Evolutionary conservation across 176 grass and related monocot genomes (phyloP), one percentile per base, ranked within the genome.

Genomic region (Rhynchospora tenuis): DNA sequence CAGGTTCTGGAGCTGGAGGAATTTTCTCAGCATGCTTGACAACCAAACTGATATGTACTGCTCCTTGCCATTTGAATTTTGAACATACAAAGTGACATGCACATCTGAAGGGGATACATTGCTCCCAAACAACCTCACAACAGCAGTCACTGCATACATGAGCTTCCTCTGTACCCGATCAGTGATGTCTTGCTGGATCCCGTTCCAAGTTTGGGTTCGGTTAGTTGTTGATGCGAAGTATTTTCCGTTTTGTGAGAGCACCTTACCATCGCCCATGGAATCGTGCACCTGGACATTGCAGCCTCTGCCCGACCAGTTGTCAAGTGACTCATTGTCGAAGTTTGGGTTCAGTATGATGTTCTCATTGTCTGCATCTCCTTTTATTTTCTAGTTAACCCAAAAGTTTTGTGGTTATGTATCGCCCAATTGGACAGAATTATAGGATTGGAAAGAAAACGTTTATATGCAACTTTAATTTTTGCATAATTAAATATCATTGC

Each of bases 341-440:
- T 90, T 79, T 4, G 96, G 96, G 89, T 95, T 99, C 9, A 93
- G 75, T 81, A 99, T 95, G 82, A 95, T 93, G 89, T 93, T 95
- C 31, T 91, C 79, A 52, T 92, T 89, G 0, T 65, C 84, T 13
- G 48, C 73, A 70, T 89, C 81, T 74, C 81, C 89, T 44, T 83
- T 63, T 5, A 38, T 38, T 38, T 38, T 38, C 33, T 38, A n/a
- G 33, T 38, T 38, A n/a, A n/a, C n/a, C n/a, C n/a, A 3, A 47
- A 38, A 38, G 33, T 38, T 38, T 38, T 4, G 5, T 38, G 33
- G 33, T 38, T 38, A 38, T 38, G 33, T 38, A 38, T 4, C 33
- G 33, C 2, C 31, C 33, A 38, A 38, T 38, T 38, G 33, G 33
- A 4, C 5, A 38, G 33, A 38, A 38, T 38, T 38, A n/a, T n/a